Percentiles rank a stretch among this genome's conserved stretches.
These are phyloP conservation scores for Kurtzmaniella quercitrusa DNA, from an alignment of 1,139 yeast species.

Conservation along the genomic window DNA sequence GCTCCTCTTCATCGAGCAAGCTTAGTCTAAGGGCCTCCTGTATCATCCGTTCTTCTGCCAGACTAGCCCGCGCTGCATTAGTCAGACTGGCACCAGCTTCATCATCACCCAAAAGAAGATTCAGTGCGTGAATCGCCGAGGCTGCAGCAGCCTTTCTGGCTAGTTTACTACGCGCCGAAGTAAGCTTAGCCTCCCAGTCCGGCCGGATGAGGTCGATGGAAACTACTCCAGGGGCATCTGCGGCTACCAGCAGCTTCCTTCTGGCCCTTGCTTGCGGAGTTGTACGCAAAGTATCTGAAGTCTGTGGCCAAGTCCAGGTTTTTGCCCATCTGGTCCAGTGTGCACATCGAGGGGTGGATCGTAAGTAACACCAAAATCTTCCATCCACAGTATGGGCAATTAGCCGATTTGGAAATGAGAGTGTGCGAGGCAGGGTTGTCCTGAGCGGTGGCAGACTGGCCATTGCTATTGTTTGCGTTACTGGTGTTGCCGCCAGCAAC, in stretches of 20 bases:
- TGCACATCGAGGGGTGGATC: conserved; percentile 53
- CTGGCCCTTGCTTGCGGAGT: conserved; percentile 9
- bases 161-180: conserved; percentile 66
- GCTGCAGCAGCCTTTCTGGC: conserved; percentile 93
- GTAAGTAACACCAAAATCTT: conserved; percentile 82
- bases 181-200: conserved; percentile 80
- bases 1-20: conserved; percentile 56
- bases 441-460: neutral
- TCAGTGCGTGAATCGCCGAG: conserved; percentile 85
- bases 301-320: conserved; percentile 31
- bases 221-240: conserved; percentile 61
- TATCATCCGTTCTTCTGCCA: conserved; percentile 73
- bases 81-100: conserved; percentile 14
- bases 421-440: conserved; percentile 44
- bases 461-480: conserved; percentile 14
- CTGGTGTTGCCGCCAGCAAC: conserved; percentile 7
- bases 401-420: conserved; percentile 80
- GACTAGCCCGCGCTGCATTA: conserved; percentile 9
- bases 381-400: conserved; percentile 93
- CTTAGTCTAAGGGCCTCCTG: conserved; percentile 79
- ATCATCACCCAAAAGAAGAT: conserved; percentile 42
- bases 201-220: conserved; percentile 84
- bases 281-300: neutral
- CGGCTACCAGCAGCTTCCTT: conserved; percentile 49
- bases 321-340: conserved; percentile 51